Conservation (phyloP, 345 rosid genomes). For the Arabis hirsuta region DNA sequence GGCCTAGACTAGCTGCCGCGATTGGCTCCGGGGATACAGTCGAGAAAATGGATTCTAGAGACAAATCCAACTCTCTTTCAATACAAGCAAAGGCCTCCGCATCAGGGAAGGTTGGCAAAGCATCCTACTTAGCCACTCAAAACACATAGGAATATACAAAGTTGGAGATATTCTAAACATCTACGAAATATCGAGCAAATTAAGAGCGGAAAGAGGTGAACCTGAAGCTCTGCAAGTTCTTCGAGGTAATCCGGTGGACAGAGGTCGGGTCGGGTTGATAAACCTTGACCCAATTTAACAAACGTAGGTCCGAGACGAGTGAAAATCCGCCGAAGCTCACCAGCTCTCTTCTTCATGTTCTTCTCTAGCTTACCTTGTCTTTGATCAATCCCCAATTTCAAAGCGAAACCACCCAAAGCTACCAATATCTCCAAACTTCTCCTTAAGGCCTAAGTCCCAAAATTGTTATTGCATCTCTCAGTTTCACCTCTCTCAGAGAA, state of each 20-base stretch:
- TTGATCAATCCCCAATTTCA: slow-evolving; percentile 69
- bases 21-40: slow-evolving; percentile 80
- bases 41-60: slow-evolving; percentile 75
- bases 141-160: slow-evolving; percentile 5
- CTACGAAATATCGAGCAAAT: background rate
- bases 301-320: slow-evolving; percentile 93
- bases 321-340: slow-evolving; percentile 67
- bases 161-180: slow-evolving; percentile 19
- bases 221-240: slow-evolving; percentile 95
- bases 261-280: slow-evolving; percentile 94
- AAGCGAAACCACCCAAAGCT: slow-evolving; percentile 70
- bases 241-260: slow-evolving; percentile 95
- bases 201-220: slow-evolving; percentile 38
- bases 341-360: slow-evolving; percentile 77
- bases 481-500: background rate
- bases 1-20: slow-evolving; percentile 97
- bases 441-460: slow-evolving; percentile 56
- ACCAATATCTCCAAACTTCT: slow-evolving; percentile 76
- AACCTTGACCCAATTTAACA: slow-evolving; percentile 95
- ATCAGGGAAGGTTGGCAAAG: slow-evolving; percentile 96
- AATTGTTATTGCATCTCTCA: slow-evolving; percentile 21
- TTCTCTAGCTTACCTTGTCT: slow-evolving; percentile 61
- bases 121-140: slow-evolving; percentile 63
- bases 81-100: slow-evolving; percentile 87
- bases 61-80: slow-evolving; percentile 76